A percentile compares a stretch with the other conserved stretches of the same genome.
phyloP scores from a whole-genome alignment of 257 asterid genomes.

The Echites panduratus region DNA sequence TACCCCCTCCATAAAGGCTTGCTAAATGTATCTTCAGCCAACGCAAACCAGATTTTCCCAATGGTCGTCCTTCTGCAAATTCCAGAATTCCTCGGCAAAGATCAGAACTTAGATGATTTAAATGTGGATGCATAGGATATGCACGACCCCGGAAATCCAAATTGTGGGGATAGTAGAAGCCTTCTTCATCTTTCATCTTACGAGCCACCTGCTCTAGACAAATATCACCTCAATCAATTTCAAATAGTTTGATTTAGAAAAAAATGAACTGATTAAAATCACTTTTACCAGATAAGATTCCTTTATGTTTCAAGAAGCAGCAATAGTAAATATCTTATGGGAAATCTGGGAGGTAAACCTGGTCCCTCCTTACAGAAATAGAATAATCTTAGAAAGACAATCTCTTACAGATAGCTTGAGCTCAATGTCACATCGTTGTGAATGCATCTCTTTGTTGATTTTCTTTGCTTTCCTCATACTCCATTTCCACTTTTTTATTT shows the following conservation, averaged over 20 bases:
- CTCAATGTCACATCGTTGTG: slow-evolving; percentile 86
- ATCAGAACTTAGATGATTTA: slow-evolving; percentile 92
- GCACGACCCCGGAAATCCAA: slow-evolving; percentile 98
- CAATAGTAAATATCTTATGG: background rate
- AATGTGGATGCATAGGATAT: slow-evolving; percentile 97
- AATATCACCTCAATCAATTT: slow-evolving; percentile 17
- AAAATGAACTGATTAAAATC: background rate
- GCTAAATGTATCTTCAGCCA: slow-evolving; percentile 95
- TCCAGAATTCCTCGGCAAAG: slow-evolving; percentile 94
- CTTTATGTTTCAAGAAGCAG: background rate
- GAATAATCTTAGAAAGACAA: slow-evolving; percentile 12
- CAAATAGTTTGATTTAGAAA: background rate
- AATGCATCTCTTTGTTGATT: slow-evolving; percentile 84
- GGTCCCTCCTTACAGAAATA: background rate
- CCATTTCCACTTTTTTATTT: slow-evolving; percentile 80
- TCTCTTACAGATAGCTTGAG: slow-evolving; percentile 81
- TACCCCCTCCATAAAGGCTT: slow-evolving; percentile 82
- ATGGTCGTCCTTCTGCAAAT: slow-evolving; percentile 87
- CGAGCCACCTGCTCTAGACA: slow-evolving; percentile 75
- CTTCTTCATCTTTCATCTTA: slow-evolving; percentile 88
- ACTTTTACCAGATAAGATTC: background rate
- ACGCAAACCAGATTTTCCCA: slow-evolving; percentile 74
- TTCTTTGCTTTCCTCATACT: slow-evolving; percentile 67
- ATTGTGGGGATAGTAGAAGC: slow-evolving; percentile 95
- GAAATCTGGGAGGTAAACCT: background rate